Base-by-base conservation (phyloP, 129 eudicot species). In the Centrapalus pauciflorus region DNA sequence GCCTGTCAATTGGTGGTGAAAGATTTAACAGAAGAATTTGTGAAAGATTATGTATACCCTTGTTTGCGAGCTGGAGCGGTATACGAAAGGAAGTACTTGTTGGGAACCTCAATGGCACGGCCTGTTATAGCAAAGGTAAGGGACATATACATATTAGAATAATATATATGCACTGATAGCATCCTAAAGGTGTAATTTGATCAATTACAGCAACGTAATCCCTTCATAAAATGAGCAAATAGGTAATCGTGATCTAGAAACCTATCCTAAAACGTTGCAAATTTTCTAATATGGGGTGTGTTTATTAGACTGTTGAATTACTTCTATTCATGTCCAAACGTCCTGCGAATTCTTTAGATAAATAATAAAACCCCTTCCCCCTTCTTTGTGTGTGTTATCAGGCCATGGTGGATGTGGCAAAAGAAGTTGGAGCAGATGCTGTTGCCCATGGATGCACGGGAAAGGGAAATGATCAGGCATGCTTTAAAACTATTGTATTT, bases 351-450 rank as follows among this genome's bases (percentile, higher is more conserved):
- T n/a, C n/a, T n/a, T n/a, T n/a, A n/a, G n/a, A n/a, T n/a, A n/a
- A n/a, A n/a, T n/a, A n/a, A n/a, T n/a, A n/a, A n/a, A n/a, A n/a
- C n/a, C n/a, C n/a, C n/a, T n/a, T n/a, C n/a, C n/a, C n/a, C n/a
- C n/a, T n/a, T n/a, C n/a, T n/a, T n/a, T n/a, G n/a, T n/a, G n/a
- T n/a, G n/a, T 13, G 2, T 35, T 62, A 20, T 20, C 78, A 93
- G 98, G 98, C 98, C n/a, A 93, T 93, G 98, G 98, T 93, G 50
- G 98, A 93, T 81, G 96, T 88, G 25, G 98, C 98, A 45, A 84
- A 70, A 83, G 98, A 93, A 76, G 98, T 93, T 71, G 98, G 96
- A 48, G 98, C 98, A 24, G 98, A 93, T 84, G 98, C 98, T 20
- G 98, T 93, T 79, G 70, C 98, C 23, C 98, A 93, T 78, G 98